Evolutionary conservation across 805 yeast genomes (phyloP), one percentile per base, ranked within the genome.

Genomic region (Saturnispora halmiae): DNA sequence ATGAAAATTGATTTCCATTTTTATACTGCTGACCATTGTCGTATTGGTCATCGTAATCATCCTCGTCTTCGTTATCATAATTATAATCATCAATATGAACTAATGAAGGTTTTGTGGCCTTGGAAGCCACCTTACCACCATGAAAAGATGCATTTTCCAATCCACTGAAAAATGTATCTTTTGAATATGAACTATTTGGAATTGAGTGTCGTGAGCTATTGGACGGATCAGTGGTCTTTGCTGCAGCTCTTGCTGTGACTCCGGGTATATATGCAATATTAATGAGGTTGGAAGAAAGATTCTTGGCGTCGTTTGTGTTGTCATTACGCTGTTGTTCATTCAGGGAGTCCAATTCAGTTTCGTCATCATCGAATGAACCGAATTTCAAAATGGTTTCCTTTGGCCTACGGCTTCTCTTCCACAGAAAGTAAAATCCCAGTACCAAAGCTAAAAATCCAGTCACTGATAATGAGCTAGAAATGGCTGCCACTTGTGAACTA

Each of bases 201-300:
- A 9, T 8, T 18, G 33, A 15, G 16, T 14, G 21, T 15, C 21
- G 5, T 31, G 19, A 8, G n/a, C n/a, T n/a, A n/a, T n/a, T n/a
- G n/a, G n/a, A n/a, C 7, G 31, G 15, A n/a, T 16, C 31, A 16
- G 16, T 30, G 19, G 19, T 6, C 11, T 11, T 30, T 6, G 31
- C 7, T 7, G 21, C 13, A 10, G 8, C 24, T 13, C 11, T 13
- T 18, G 77, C 75, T 4, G 87, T 83, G 34, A 87, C 96, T 28
- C 96, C 96, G 0, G 96, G 97, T 45, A 88, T 84, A 56, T 87
- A 88, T 2, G 95, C 95, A 43, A 90, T 81, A 15, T 95, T 95
- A 46, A 88, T 72, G 48, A 88, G 78, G 59, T 88, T 87, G 11
- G 94, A 82, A 4, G n/a, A n/a, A n/a, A n/a, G n/a, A n/a, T n/a